Evolutionary conservation across 805 yeast genomes (phyloP).

Genomic region (Lachancea kluyveri): DNA sequence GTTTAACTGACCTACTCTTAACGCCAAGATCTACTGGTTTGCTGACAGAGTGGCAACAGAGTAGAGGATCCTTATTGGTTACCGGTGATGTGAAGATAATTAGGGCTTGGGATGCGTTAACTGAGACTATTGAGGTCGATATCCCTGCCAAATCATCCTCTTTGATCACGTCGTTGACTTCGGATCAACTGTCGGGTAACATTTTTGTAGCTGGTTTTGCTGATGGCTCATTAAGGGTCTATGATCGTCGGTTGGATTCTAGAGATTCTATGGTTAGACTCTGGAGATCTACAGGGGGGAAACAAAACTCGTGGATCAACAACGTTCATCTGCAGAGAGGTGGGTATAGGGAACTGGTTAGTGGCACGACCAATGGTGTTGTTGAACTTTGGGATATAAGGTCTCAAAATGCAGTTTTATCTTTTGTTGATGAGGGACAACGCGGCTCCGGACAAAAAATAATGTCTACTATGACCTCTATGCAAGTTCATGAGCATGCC

Average conservation of each 20-base stretch:
- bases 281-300: constrained; percentile 45
- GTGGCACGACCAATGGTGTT: constrained; percentile 77
- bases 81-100: constrained; percentile 94
- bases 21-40: constrained; percentile 80
- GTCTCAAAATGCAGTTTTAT: constrained; percentile 57
- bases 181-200: constrained; percentile 94
- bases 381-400: constrained; percentile 92
- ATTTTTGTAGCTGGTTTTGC: constrained; percentile 87
- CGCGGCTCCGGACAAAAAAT: constrained; percentile 24
- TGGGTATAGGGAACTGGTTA: constrained; percentile 81
- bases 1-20: constrained; percentile 74
- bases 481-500: constrained; percentile 93
- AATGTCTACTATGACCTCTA: constrained; percentile 44
- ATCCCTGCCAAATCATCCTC: constrained; percentile 89
- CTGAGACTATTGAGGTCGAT: constrained; percentile 80
- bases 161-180: constrained; percentile 81
- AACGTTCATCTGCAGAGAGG: constrained; percentile 96
- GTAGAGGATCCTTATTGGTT: constrained; percentile 81
- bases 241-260: constrained; percentile 81
- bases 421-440: constrained; percentile 48
- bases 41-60: constrained; percentile 94
- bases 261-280: constrained; percentile 78
- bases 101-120: constrained; percentile 93
- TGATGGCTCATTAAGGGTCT: constrained; percentile 83
- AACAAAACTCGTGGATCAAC: constrained; percentile 50